Base-by-base conservation (phyloP, 345 rosid species). In the Eucalyptus marginata region DNA sequence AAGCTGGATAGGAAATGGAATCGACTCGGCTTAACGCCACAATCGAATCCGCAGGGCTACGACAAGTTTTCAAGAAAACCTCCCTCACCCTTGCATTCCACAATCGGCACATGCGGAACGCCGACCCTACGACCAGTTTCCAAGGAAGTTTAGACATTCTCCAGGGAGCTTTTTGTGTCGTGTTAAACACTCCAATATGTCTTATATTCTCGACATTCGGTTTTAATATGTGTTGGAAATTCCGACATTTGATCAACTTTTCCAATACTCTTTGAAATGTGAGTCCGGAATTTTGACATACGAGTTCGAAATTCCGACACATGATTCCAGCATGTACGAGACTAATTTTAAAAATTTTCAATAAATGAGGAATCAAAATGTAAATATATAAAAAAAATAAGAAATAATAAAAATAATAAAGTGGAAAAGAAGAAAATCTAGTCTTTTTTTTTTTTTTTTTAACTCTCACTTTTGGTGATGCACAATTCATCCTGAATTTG, bases 321-420 rank as follows among this genome's bases (percentile, higher is more conserved):
- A 18, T 52, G 4, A 20, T 52, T 20, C 10, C 0, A 52, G 0
- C 10, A 52, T 8, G 0, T 0, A 52, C 0, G 1, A 0, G 58
- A 7, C 0, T 52, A 52, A 18, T 52, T 52, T 52, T 52, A 52
- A 52, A 52, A 18, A 0, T 52, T 52, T 52, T 52, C 25, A 18
- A 52, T 7, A 52, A 52, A 20, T 52, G 58, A 52, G 25, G 0
- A 1, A 52, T 52, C 58, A 18, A 52, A 52, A 52, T 52, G 5
- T 18, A 52, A 52, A 52, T 52, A 18, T 18, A 52, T 50, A 52
- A 3, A 18, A 17, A n/a, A 51, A 7, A 52, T 7, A 18, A 52
- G 1, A 52, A 52, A 52, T 52, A 52, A 18, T 20, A 18, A 18
- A 52, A 52, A 20, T 52, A 52, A 8, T 52, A 18, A 52, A 18